A percentile compares a stretch with the other conserved stretches of the same genome.
Evolutionary conservation across 1,284 basidiomycete species (phyloP).

Genomic region (Fomes fomentarius): DNA sequence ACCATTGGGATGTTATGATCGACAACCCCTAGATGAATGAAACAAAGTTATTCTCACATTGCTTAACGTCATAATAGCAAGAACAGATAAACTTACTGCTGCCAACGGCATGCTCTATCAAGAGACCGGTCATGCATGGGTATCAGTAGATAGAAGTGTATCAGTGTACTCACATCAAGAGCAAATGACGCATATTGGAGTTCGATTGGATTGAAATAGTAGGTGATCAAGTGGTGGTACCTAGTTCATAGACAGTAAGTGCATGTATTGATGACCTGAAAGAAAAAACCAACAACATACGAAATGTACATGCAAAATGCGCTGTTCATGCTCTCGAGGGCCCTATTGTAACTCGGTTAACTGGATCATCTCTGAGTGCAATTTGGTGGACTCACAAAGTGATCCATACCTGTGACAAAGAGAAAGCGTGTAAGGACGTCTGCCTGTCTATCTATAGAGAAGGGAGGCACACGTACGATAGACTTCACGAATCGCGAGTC

Average conservation of each 20-base stretch:
- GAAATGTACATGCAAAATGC: background rate
- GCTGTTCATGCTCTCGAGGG: background rate
- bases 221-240: background rate
- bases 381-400: background rate
- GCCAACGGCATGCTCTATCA: too few relatives aligned
- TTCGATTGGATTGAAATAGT: background rate
- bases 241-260: background rate
- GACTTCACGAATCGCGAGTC: background rate
- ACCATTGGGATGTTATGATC: too few relatives aligned
- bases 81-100: too few relatives aligned
- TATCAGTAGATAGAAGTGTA: background rate
- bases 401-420: background rate
- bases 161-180: background rate
- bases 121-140: too few relatives aligned
- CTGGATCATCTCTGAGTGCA: background rate
- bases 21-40: constrained; percentile 45
- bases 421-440: background rate
- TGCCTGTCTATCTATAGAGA: background rate
- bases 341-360: background rate
- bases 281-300: too few relatives aligned
- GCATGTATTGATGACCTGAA: background rate
- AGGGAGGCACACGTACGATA: background rate
- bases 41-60: too few relatives aligned
- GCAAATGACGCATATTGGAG: background rate
- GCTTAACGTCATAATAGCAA: too few relatives aligned